Conservation (phyloP, 2,329 filamentous ascomycete species). For the Stagonosporopsis cucurbitacearum region DNA sequence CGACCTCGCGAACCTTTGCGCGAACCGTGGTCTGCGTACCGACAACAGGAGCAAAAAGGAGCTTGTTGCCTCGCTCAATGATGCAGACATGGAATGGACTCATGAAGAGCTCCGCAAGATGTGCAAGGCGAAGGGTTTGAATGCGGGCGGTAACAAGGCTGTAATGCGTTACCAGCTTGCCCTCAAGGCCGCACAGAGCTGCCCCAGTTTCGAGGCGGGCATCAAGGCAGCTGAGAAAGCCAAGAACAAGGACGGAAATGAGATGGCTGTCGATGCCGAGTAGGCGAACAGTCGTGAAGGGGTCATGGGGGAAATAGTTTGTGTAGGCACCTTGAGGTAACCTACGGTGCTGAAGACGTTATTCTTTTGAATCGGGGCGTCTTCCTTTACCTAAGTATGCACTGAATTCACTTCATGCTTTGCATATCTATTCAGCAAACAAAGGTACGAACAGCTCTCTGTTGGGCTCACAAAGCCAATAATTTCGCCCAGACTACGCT, state of each 20-base stretch:
- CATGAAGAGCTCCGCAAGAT: conserved; percentile 30
- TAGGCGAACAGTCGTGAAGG: not conserved
- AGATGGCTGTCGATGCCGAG: conserved; percentile 13
- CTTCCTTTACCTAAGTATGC: too few species aligned
- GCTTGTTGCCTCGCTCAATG: conserved; percentile 30
- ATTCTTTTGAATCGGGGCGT: too few species aligned
- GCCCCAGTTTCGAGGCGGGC: conserved; percentile 22
- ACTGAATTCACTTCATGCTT: not conserved
- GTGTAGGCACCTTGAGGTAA: not conserved
- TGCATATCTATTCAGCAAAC: not conserved
- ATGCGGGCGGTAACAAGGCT: conserved; percentile 28
- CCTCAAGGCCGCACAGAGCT: conserved; percentile 27
- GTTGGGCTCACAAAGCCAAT: not conserved
- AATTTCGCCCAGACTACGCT: not conserved
- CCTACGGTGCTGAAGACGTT: not conserved
- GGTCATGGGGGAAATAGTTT: not conserved
- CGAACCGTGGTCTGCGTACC: conserved; percentile 23
- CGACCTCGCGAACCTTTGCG: conserved; percentile 34
- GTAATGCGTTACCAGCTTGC: conserved; percentile 38
- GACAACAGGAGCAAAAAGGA: conserved; percentile 22
- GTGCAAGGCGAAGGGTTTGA: conserved; percentile 33
- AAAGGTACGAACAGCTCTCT: not conserved
- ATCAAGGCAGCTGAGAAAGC: conserved; percentile 12
- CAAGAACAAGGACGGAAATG: conserved; percentile 6
- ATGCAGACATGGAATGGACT: conserved; percentile 32